Percentiles rank a stretch among this genome's conserved stretches.
Evolutionary conservation across 179 eudicot species (phyloP).

Genomic region (Spinacia oleracea): DNA sequence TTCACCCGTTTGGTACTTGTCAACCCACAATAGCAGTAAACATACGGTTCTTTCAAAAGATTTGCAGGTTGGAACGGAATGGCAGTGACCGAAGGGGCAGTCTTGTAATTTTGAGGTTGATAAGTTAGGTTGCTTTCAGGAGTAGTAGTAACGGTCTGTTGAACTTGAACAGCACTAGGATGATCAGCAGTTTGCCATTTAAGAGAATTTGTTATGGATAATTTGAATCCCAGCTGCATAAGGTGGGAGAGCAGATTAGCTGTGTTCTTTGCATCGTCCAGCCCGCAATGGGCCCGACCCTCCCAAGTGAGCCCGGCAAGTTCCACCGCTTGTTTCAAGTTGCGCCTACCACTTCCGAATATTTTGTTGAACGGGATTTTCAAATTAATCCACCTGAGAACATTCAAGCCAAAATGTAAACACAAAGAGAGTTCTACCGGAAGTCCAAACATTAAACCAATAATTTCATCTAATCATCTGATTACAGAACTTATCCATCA

Average conservation of each 20-base stretch:
- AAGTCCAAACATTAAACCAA: background rate
- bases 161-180: slow-evolving; percentile 27
- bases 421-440: background rate
- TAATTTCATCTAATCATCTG: background rate
- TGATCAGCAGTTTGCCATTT: slow-evolving; percentile 42
- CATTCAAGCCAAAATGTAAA: background rate
- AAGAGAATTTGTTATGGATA: slow-evolving; percentile 64
- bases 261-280: slow-evolving; percentile 92
- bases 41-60: slow-evolving; percentile 27
- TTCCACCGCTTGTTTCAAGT: slow-evolving; percentile 80
- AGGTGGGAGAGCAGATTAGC: slow-evolving; percentile 68
- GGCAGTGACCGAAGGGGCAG: slow-evolving; percentile 16
- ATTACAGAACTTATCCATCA: background rate
- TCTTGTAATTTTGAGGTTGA: slow-evolving; percentile 39
- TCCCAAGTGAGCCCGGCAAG: slow-evolving; percentile 85
- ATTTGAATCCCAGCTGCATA: slow-evolving; percentile 65
- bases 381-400: slow-evolving; percentile 85
- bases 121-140: slow-evolving; percentile 28
- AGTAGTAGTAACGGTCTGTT: slow-evolving; percentile 27
- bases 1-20: slow-evolving; percentile 58
- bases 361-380: slow-evolving; percentile 64
- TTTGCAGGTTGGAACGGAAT: slow-evolving; percentile 37
- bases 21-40: slow-evolving; percentile 70
- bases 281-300: slow-evolving; percentile 90
- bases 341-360: slow-evolving; percentile 61